Base-by-base conservation (phyloP, 2,329 filamentous ascomycete genomes). In the Neopestalotiopsis sp. region DNA sequence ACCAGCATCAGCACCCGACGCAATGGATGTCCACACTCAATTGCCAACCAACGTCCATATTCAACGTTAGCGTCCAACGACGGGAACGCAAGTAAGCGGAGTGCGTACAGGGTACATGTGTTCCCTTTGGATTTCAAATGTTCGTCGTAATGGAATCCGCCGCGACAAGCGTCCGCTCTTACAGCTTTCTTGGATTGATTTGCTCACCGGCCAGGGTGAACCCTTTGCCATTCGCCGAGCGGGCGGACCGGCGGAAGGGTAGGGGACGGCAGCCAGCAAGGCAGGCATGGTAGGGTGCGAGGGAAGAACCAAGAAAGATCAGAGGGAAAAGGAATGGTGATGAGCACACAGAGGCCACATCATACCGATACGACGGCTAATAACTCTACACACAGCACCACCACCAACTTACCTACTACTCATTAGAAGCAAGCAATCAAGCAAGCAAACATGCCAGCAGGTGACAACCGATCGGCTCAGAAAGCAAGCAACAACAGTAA, bases 211-310 rank as follows among this genome's bases (percentile, higher is more conserved):
- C 66, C 61, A 63, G 66, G 66, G 40, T 62, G 13, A 32, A 24
- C 24, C 61, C 40, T 10, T 63, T 67, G 40, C 40, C 9, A 17
- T 34, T 38, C 3, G 59, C 57, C 32, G 61, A 20, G 56, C 56
- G 38, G 65, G 65, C 65, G 65, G 56, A 61, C 58, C 59, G 65
- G 56, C 65, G 65, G 65, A 49, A 61, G 34, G 65, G 65, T 30
- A 38, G 62, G 45, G 20, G 24, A 28, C 24, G 24, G 24, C 24
- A 28, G 24, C 24, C 24, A 28, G 24, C 24, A 28, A 28, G 24
- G 24, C 24, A 28, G 24, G 24, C 24, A 28, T 17, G 45, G 45
- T 17, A 53, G 20, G 20, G 45, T n/a, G 20, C 9, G 45, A 20
- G 9, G 9, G 45, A 53, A n/a, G 9, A 20, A n/a, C 45, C 9